phyloP scores from a whole-genome alignment of 2,329 filamentous ascomycete genomes.

The Aureobasidium melanogenum region DNA sequence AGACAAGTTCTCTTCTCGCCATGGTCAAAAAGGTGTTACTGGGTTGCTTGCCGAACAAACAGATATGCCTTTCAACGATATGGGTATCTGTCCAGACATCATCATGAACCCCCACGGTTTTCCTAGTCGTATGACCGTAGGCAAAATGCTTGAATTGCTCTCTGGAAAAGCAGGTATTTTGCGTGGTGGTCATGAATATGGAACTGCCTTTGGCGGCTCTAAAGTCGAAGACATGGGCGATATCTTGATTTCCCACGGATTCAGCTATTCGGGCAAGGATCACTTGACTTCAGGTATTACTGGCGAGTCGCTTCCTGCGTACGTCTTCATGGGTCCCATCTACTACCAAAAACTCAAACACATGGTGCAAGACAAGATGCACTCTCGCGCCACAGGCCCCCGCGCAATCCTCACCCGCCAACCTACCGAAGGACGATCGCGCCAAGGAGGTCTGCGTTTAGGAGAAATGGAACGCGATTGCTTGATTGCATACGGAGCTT shows the following conservation, averaged over 20 bases:
- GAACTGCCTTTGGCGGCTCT: conserved; percentile 75
- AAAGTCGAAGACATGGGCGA: conserved; percentile 84
- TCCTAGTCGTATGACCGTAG: conserved; percentile 98
- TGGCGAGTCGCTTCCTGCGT: conserved; percentile 84
- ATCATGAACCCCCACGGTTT: conserved; percentile 99
- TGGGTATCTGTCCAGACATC: conserved; percentile 87
- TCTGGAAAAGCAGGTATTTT: conserved; percentile 90
- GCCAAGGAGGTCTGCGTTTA: conserved; percentile 83
- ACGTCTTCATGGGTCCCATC: conserved; percentile 97
- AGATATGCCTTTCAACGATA: conserved; percentile 91
- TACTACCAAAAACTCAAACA: conserved; percentile 99
- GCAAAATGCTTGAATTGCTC: conserved; percentile 91
- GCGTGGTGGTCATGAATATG: conserved; percentile 77
- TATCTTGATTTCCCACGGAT: conserved; percentile 77
- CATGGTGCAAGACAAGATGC: conserved; percentile 99
- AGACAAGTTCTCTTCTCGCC: conserved; percentile 97
- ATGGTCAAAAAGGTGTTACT: conserved; percentile 96
- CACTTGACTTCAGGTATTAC: conserved; percentile 93
- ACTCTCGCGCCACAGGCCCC: conserved; percentile 83
- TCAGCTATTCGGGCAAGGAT: conserved; percentile 95
- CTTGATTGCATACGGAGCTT: conserved; percentile 91
- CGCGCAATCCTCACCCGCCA: conserved; percentile 88
- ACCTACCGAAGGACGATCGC: conserved; percentile 88
- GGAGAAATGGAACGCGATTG: conserved; percentile 99
- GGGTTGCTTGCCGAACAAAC: conserved; percentile 95